Conservation (phyloP, 116 monocot genomes). For the Cymodocea nodosa region DNA sequence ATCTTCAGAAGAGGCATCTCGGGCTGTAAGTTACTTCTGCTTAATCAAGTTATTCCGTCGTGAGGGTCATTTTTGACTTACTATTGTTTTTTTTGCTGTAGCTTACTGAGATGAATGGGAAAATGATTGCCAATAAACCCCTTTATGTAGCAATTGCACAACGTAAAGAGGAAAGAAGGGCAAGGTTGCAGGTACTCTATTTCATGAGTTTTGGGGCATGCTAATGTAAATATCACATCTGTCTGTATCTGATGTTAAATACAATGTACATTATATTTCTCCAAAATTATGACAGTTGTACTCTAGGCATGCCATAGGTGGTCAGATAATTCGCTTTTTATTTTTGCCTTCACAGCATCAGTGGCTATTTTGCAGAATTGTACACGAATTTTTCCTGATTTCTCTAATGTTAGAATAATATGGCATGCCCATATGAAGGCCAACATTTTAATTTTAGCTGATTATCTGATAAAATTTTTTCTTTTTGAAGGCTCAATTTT, state of each 20-base stretch:
- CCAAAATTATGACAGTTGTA: too few species aligned
- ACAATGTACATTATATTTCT: too few species aligned
- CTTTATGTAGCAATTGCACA: constrained; percentile 95
- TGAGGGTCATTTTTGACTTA: neutral
- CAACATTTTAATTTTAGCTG: too few species aligned
- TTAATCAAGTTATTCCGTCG: neutral
- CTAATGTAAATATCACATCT: too few species aligned
- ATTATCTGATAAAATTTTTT: neutral
- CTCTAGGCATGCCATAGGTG: too few species aligned
- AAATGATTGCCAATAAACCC: constrained; percentile 69
- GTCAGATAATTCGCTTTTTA: too few species aligned
- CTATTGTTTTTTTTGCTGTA: constrained; percentile 9
- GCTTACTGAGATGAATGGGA: constrained; percentile 83
- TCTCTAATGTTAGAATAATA: too few species aligned
- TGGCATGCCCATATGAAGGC: too few species aligned
- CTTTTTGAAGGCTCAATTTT: constrained; percentile 56
- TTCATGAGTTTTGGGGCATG: neutral
- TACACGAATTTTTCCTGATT: too few species aligned
- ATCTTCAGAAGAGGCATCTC: constrained; percentile 58
- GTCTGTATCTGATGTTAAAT: too few species aligned
- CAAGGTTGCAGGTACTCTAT: constrained; percentile 61
- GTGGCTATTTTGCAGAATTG: too few species aligned
- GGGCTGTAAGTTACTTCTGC: constrained; percentile 42
- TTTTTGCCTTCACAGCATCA: too few species aligned
- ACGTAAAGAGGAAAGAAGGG: constrained; percentile 83